Evolutionary conservation across 2,329 filamentous ascomycete genomes (phyloP), one percentile per base, ranked within the genome.

Genomic region (Fusarium brevicatenulatum): DNA sequence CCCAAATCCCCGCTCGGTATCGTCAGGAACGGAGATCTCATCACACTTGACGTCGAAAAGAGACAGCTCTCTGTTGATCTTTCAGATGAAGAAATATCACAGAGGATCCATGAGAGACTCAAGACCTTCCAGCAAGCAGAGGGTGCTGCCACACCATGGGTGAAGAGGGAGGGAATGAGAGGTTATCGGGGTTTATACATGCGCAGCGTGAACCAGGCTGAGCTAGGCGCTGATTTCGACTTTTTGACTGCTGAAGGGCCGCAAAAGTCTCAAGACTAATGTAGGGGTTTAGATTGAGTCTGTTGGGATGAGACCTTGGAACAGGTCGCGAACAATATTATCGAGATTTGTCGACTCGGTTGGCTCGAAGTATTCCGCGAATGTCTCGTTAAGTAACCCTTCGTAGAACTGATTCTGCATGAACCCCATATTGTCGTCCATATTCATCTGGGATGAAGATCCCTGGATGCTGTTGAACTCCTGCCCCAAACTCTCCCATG

Each of bases 1-100:
- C 93, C 93, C 1, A 90, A 89, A 16, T 94, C 93, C 0, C 93
- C 94, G 1, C 89, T 98, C 70, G 95, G 93, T 0, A 82, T 97
- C 3, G 90, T 97, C 7, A 82, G 85, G 67, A 89, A 94, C 68
- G 95, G 94, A 0, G 95, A 98, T 81, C 78, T 91, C 30, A 90
- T 98, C 53, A 92, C 90, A 0, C 96, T 95, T 76, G 92, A 95
- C 81, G 91, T 92, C 57, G 92, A 89, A 44, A 90, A 90, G 71
- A 88, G 89, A 58, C 86, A 91, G 83, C 77, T 89, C 12, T 75
- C 80, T 10, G 80, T 90, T 0, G 87, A 92, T 78, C 86, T 97
- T 2, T 87, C 86, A 2, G 90, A 93, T 8, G 91, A 91, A 64
- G 93, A 97, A 81, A 89, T 97, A 54, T 80, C 84, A 58, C 81